Evolutionary conservation across 768 basidiomycete genomes (phyloP), one percentile per base, ranked within the genome.

Genomic region (Mycena galericulata): DNA sequence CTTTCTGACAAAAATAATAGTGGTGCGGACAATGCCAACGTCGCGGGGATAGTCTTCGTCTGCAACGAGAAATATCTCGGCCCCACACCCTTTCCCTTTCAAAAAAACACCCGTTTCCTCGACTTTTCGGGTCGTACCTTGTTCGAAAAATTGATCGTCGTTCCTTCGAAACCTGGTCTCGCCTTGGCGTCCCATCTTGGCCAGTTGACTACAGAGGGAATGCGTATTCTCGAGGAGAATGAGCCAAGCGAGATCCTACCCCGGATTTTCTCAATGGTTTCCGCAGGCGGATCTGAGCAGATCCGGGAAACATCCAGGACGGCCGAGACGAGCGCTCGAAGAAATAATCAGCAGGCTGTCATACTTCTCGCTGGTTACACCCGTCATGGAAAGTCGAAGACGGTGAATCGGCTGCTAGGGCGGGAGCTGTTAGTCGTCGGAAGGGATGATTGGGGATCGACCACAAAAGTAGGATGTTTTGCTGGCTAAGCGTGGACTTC

Each of bases 371-470:
- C 24, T 1, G 55, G 55, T 14, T 40, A 57, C 27, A 57, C 26
- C 18, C 38, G 55, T 7, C 55, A 57, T 15, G 55, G 55, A 11
- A 57, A 57, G n/a, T 57, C 55, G 15, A 57, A 57, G 55, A 54
- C 53, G 12, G 36, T 63, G 14, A 63, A 63, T 41, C 50, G 51
- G 2, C 43, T 63, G 8, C 43, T 63, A 17, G 62, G 62, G 10
- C 40, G 32, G 11, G 51, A 43, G 1, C 51, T 63, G 7, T 29
- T 63, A 15, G 4, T 0, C 10, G 30, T 63, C 24, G 41, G 51
- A 20, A 14, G 20, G 17, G 36, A 17, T 2, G 46, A 30, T 2
- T 46, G 32, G 50, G 62, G 62, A 2, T 63, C 62, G 30, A 63
- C 62, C 5, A 63, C 62, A 2, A 63, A 63, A 41, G 62, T 63